Evolutionary conservation across 2,329 filamentous ascomycete genomes (phyloP).

Genomic region (Sporothrix dimorphospora): DNA sequence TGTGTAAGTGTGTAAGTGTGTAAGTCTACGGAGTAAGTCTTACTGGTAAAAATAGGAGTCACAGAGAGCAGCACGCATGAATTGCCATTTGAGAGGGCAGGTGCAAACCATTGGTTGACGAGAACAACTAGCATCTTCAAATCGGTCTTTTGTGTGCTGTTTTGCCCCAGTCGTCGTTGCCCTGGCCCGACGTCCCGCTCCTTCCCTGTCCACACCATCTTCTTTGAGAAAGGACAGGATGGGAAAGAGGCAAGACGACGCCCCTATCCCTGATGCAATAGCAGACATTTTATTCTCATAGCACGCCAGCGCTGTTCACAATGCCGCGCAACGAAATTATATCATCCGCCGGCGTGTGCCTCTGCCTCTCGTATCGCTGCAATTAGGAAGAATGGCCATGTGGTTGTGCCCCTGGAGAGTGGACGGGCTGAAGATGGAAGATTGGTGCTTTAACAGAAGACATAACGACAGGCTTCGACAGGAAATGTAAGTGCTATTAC

Average conservation of each 20-base stretch:
- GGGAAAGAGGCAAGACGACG: not conserved
- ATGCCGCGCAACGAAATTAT: not conserved
- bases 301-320: slow-evolving; percentile 11
- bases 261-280: slow-evolving; percentile 14
- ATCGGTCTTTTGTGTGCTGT: not conserved
- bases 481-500: not conserved
- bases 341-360: not conserved
- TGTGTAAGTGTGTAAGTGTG: not conserved
- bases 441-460: slow-evolving; percentile 11
- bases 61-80: not conserved
- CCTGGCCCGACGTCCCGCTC: slow-evolving; percentile 15
- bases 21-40: too few relatives aligned
- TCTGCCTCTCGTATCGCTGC: not conserved
- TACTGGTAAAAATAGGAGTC: slow-evolving; percentile 17
- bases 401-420: not conserved
- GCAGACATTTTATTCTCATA: not conserved
- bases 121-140: not conserved
- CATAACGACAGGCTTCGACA: not conserved
- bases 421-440: not conserved
- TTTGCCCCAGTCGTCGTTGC: not conserved
- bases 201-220: slow-evolving; percentile 17
- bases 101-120: not conserved
- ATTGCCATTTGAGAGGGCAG: not conserved
- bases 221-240: not conserved
- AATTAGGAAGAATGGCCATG: slow-evolving; percentile 13